These are phyloP conservation scores for Closterium sp. DNA, from an alignment of 139 green algal species.

Conservation along the genomic window DNA sequence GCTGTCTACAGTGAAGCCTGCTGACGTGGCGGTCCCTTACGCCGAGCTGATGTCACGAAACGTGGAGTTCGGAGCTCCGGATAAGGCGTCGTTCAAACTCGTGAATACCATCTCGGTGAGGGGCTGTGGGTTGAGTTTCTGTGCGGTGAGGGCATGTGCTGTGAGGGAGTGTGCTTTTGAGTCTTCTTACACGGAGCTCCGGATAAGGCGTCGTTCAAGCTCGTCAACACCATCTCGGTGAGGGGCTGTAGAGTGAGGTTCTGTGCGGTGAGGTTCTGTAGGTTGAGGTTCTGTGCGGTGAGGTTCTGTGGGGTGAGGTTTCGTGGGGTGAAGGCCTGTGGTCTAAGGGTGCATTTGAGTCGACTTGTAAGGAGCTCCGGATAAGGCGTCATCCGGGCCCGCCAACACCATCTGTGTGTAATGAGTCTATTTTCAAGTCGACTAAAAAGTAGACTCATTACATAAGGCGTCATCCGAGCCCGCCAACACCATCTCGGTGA, in stretches of 20 bases:
- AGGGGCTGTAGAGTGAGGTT: too few relatives aligned
- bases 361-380: constrained; percentile 59
- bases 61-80: constrained; percentile 69
- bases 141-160: neutral
- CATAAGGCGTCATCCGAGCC: too few relatives aligned
- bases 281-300: too few relatives aligned
- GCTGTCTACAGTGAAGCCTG: constrained; percentile 66
- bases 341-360: too few relatives aligned
- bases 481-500: too few relatives aligned
- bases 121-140: too few relatives aligned
- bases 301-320: too few relatives aligned
- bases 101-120: constrained; percentile 68
- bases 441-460: too few relatives aligned
- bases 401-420: constrained; percentile 52
- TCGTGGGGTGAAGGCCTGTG: neutral
- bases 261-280: too few relatives aligned
- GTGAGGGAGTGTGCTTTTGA: neutral
- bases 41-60: constrained; percentile 62
- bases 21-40: constrained; percentile 78
- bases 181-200: constrained; percentile 59
- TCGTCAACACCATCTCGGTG: constrained; percentile 68
- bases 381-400: constrained; percentile 49
- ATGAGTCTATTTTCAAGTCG: neutral
- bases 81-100: constrained; percentile 52
- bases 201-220: constrained; percentile 53